Conservation (phyloP, 2,329 filamentous ascomycete genomes). For the Ambrosiella beaveri region DNA sequence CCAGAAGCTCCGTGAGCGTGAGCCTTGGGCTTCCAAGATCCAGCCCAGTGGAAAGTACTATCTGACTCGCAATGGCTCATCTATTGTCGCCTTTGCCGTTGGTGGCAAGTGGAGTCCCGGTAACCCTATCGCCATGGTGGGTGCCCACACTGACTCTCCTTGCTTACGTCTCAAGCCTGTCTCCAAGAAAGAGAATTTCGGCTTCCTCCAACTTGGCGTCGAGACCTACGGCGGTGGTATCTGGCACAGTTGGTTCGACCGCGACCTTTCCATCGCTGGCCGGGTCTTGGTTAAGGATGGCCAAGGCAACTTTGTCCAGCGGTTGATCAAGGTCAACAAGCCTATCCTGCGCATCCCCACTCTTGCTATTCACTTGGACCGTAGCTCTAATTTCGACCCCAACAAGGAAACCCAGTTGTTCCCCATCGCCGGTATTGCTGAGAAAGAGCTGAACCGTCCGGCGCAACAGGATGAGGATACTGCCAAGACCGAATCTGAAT, state of each 20-base stretch:
- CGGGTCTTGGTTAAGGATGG: conserved; percentile 64
- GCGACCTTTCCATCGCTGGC: conserved; percentile 80
- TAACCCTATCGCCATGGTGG: conserved; percentile 82
- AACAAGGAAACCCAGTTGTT: conserved; percentile 97
- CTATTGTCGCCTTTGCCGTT: conserved; percentile 82
- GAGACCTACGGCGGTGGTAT: conserved; percentile 94
- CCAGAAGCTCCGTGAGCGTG: conserved; percentile 72
- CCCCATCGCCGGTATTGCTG: conserved; percentile 75
- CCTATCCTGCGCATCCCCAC: conserved; percentile 87
- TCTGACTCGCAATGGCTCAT: conserved; percentile 82
- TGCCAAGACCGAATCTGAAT: conserved; percentile 32
- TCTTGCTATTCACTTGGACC: conserved; percentile 83
- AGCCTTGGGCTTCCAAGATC: conserved; percentile 67
- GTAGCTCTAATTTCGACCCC: conserved; percentile 70
- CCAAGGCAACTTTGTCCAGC: conserved; percentile 60
- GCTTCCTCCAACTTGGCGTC: conserved; percentile 86
- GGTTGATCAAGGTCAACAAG: conserved; percentile 75
- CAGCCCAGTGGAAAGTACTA: conserved; percentile 89
- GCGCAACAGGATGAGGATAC: conserved; percentile 22
- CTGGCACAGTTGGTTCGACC: conserved; percentile 98
- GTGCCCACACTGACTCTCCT: conserved; percentile 89
- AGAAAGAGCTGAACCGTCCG: conserved; percentile 65
- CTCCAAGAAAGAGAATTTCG: conserved; percentile 70
- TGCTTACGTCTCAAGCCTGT: conserved; percentile 86
- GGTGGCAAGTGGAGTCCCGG: conserved; percentile 82